phyloP scores from a whole-genome alignment of 108 stramenopile genomes.

The Parietichytrium sp. region DNA sequence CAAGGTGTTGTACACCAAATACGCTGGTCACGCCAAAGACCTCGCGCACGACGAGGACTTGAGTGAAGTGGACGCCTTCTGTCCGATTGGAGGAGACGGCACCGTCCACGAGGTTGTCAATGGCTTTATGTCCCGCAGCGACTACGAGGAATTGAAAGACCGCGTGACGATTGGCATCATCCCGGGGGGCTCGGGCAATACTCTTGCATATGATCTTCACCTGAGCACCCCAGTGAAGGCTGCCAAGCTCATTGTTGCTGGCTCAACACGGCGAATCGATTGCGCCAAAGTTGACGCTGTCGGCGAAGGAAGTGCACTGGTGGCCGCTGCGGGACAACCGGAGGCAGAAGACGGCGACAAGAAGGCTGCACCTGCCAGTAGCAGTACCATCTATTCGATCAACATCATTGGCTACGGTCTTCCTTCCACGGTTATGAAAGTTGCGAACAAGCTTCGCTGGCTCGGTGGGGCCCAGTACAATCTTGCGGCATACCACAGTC shows the following conservation, averaged over 20 bases:
- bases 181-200: constrained; percentile 40
- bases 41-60: constrained; percentile 27
- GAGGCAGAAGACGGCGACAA: background rate
- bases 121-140: constrained; percentile 16
- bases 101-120: constrained; percentile 40
- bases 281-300: background rate
- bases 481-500: constrained; percentile 26
- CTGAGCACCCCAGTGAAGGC: background rate
- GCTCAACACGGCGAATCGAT: background rate
- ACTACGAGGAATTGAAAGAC: background rate
- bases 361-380: background rate
- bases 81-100: constrained; percentile 39
- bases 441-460: constrained; percentile 16
- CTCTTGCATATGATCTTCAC: background rate
- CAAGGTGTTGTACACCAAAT: constrained; percentile 19
- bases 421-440: background rate
- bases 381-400: background rate
- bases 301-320: background rate
- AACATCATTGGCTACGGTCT: constrained; percentile 45
- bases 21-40: constrained; percentile 11
- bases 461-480: constrained; percentile 40
- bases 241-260: background rate
- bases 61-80: background rate
- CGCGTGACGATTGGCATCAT: constrained; percentile 24
- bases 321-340: background rate